A percentile compares a stretch with the other conserved stretches of the same genome.
Evolutionary conservation across 192 early-diverging fungal species (phyloP).

Genomic region (Backusella circina): DNA sequence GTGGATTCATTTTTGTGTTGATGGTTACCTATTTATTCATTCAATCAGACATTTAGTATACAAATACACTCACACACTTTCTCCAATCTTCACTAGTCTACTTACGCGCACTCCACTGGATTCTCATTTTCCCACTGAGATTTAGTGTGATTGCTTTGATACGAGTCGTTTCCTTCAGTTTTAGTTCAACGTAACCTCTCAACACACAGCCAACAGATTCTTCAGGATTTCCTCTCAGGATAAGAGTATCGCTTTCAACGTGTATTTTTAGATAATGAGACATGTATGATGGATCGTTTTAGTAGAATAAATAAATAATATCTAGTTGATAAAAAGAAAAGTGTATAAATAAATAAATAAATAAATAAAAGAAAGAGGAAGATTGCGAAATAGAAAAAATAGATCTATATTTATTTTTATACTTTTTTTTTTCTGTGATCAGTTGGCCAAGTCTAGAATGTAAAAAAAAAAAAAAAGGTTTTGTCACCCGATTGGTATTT

Average conservation of each 20-base stretch:
- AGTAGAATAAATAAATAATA: neutral
- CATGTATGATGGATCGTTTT: neutral
- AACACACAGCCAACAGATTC: conserved; percentile 46
- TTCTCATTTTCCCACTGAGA: conserved; percentile 50
- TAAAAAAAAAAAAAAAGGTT: neutral
- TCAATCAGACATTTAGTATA: neutral
- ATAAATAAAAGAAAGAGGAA: neutral
- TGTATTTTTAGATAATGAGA: conserved; percentile 24
- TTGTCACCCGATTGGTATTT: conserved; percentile 5
- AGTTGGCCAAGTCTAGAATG: neutral
- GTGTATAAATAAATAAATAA: neutral
- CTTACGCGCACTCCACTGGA: conserved; percentile 41
- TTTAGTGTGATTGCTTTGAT: conserved; percentile 45
- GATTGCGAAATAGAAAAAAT: neutral
- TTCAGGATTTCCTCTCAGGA: conserved; percentile 31
- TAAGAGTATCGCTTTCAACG: conserved; percentile 30
- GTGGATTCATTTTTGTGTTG: conserved; percentile 32
- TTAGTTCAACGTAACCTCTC: conserved; percentile 48
- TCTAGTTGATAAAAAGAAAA: neutral
- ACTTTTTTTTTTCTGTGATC: neutral
- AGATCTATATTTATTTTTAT: neutral
- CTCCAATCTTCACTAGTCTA: neutral
- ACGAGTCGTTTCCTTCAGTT: conserved; percentile 42
- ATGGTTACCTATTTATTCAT: neutral
- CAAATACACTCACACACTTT: neutral